Evolutionary conservation across 1,284 basidiomycete genomes (phyloP).

Genomic region (Violaceomyces palustris): DNA sequence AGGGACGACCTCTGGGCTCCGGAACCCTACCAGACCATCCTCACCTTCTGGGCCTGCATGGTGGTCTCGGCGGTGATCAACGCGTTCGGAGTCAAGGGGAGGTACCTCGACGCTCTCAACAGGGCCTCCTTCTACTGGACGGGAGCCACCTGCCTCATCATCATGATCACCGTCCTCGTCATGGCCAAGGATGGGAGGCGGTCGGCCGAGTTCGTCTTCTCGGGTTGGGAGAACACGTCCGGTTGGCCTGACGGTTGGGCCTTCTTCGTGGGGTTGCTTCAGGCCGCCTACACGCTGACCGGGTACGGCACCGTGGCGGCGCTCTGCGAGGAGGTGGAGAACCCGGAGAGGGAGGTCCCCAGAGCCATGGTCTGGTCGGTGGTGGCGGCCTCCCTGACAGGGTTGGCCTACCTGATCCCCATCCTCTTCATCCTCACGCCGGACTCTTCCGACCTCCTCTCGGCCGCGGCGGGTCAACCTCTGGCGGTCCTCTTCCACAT

Average conservation of each 20-base stretch:
- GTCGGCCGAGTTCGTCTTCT: conserved; percentile 53
- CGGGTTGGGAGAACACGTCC: conserved; percentile 53
- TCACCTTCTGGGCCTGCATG: conserved; percentile 55
- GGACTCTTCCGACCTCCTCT: conserved; percentile 53
- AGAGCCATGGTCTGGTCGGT: conserved; percentile 52
- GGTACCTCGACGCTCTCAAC: conserved; percentile 44
- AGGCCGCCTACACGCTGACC: conserved; percentile 48
- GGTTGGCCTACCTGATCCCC: conserved; percentile 56
- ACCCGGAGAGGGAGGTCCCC: conserved; percentile 40
- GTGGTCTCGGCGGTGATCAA: conserved; percentile 53
- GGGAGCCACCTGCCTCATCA: conserved; percentile 54
- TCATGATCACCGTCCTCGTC: conserved; percentile 55
- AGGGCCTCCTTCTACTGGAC: conserved; percentile 56
- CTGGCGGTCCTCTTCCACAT: conserved; percentile 56
- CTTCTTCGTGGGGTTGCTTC: conserved; percentile 55
- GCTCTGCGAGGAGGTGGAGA: conserved; percentile 54
- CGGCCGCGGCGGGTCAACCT: conserved; percentile 54
- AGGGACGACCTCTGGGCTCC: conserved; percentile 38
- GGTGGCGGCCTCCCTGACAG: conserved; percentile 55
- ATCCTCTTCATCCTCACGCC: conserved; percentile 56
- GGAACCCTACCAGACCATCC: conserved; percentile 44
- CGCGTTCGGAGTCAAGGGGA: conserved; percentile 34
- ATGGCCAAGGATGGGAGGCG: conserved; percentile 53
- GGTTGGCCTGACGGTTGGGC: conserved; percentile 46
- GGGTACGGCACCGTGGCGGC: conserved; percentile 53